phyloP scores from a whole-genome alignment of 1,284 basidiomycete genomes.

The Gomphus bonarii region DNA sequence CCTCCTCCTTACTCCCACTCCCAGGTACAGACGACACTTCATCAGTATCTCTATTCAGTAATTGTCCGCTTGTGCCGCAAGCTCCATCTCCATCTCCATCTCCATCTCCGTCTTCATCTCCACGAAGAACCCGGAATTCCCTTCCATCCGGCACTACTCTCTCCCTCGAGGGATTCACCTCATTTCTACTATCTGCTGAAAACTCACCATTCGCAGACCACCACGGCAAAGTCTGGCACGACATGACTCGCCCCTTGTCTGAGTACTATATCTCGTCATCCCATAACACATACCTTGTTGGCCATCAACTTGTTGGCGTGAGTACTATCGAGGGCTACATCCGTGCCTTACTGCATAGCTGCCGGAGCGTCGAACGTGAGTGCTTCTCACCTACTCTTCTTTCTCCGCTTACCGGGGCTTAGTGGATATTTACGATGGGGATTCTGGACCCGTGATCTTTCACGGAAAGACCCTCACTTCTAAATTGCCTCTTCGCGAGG shows the following conservation, averaged over 20 bases:
- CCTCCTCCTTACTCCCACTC: background rate
- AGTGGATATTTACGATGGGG: constrained; percentile 95
- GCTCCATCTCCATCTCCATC: constrained; percentile 17
- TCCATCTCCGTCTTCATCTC: constrained; percentile 12
- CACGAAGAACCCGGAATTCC: background rate
- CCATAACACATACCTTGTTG: constrained; percentile 96
- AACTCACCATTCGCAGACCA: constrained; percentile 48
- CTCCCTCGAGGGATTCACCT: constrained; percentile 54
- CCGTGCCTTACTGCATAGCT: constrained; percentile 82
- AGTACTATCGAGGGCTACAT: constrained; percentile 97
- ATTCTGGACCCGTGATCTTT: constrained; percentile 72
- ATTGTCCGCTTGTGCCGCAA: constrained; percentile 16
- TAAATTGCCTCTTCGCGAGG: constrained; percentile 76
- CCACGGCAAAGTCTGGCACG: constrained; percentile 35
- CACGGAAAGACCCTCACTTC: constrained; percentile 91
- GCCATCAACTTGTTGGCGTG: constrained; percentile 87
- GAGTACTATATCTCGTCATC: constrained; percentile 93
- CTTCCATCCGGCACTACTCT: constrained; percentile 23
- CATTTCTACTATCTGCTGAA: constrained; percentile 66
- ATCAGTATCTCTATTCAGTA: constrained; percentile 7
- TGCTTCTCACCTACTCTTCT: constrained; percentile 15
- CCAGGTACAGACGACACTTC: constrained; percentile 16
- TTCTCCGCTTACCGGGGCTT: constrained; percentile 9
- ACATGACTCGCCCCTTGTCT: constrained; percentile 75
- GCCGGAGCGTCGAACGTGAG: constrained; percentile 86